Base-by-base conservation (phyloP, 805 yeast species). In the Lachancea nothofagi region DNA sequence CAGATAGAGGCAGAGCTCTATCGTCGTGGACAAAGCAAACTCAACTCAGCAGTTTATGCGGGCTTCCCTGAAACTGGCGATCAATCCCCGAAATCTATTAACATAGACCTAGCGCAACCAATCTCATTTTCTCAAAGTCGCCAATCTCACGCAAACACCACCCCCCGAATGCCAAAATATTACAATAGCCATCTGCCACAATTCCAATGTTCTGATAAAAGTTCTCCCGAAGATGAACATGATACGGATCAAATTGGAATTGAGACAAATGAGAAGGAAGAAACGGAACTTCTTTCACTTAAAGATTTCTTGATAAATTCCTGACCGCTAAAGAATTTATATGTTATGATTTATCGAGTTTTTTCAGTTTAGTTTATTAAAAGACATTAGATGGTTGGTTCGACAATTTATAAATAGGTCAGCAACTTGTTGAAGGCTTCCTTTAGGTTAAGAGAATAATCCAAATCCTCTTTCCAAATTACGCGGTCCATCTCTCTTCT, bases 401-500 rank as follows among this genome's bases (percentile, higher is more conserved):
- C n/a, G n/a, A n/a, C 4, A 12, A 18, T 3, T 27, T 20, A 29
- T 15, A 46, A 12, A 43, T 40, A 43, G 30, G 50, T 46, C n/a
- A 48, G 33, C 1, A 48, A 34, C 30, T 46, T 46, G 12, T 41
- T 34, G 10, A 46, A 27, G n/a, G 40, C 38, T 17, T 49, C 51
- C 33, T 44, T 45, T 4, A 44, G 30, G 17, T 38, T 43, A 2
- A 41, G 40, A 28, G 48, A 39, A 36, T 63, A 64, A 14, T 57
- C 64, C 35, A 63, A 66, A 30, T 83, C 86, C 40, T 84, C 90
- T 49, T 81, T 84, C 93, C 93, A 83, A 23, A 79, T 75, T 45
- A 74, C 74, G 33, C 84, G 66, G 58, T 85, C 95, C 61, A 80
- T 75, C 54, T 85, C 94, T 35, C 89, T 71, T 50, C 94, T 66